phyloP scores from a whole-genome alignment of 306 rosid species.

The Datisca glomerata region DNA sequence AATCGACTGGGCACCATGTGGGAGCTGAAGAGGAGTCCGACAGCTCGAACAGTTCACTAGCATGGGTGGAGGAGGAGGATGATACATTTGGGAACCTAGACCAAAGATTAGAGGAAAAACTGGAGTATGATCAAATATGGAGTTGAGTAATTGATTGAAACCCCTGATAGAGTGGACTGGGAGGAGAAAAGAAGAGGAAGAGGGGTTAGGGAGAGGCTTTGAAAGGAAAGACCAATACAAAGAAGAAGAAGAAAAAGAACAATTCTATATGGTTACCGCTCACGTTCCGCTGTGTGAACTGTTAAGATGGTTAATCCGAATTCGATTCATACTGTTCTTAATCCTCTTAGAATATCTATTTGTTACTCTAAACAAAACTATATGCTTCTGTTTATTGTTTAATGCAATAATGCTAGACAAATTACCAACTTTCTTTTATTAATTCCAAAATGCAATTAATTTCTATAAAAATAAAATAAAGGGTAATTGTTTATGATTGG shows the following conservation, averaged over 20 bases:
- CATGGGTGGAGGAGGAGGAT: slow-evolving; percentile 2
- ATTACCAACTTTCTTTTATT: too few species aligned
- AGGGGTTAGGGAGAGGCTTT: not conserved
- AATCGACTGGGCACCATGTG: slow-evolving; percentile 19
- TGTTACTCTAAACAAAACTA: too few species aligned
- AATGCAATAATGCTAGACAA: too few species aligned
- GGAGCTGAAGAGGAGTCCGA: slow-evolving; percentile 29
- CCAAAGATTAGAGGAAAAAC: not conserved
- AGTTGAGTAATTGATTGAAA: not conserved
- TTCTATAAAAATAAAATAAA: too few species aligned
- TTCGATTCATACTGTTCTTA: too few species aligned
- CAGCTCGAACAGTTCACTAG: slow-evolving; percentile 34
- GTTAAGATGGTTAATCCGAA: too few species aligned
- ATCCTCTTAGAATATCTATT: too few species aligned
- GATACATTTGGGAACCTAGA: not conserved
- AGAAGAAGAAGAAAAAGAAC: not conserved
- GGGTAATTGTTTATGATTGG: too few species aligned
- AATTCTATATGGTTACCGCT: too few species aligned
- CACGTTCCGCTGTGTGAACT: too few species aligned
- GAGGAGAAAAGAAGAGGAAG: not conserved
- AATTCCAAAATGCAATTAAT: too few species aligned
- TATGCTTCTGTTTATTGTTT: too few species aligned
- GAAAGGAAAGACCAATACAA: not conserved
- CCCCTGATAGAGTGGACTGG: not conserved
- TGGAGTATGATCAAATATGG: not conserved